phyloP scores from a whole-genome alignment of 2,329 filamentous ascomycete genomes.

The Trichoderma semiorbis region DNA sequence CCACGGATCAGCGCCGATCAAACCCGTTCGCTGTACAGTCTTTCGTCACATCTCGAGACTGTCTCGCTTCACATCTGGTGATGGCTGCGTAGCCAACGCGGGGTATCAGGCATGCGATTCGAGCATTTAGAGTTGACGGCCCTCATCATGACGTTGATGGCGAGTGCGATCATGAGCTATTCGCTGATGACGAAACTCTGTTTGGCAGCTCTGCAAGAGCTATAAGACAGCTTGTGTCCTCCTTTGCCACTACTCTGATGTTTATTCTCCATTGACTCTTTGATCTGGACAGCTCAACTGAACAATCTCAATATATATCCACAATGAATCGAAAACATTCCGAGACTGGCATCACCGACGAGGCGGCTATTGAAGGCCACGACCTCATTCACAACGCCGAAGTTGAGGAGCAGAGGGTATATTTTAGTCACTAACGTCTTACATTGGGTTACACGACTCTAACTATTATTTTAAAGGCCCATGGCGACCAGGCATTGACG shows the following conservation, averaged over 20 bases:
- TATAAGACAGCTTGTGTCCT: conserved; percentile 14
- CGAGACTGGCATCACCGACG: conserved; percentile 27
- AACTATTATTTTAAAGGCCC: background rate
- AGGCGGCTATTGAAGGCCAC: conserved; percentile 32
- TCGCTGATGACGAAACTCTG: conserved; percentile 2
- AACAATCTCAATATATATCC: background rate
- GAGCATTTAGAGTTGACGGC: background rate
- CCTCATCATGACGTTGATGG: conserved; percentile 17
- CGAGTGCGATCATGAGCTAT: conserved; percentile 1
- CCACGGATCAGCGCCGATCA: conserved; percentile 1
- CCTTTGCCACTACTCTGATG: background rate
- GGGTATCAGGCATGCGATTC: conserved; percentile 10
- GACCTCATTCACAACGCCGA: conserved; percentile 36
- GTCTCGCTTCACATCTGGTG: conserved; percentile 11
- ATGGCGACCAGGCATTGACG: conserved; percentile 18
- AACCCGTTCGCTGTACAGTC: background rate
- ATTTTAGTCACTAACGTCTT: too few relatives aligned
- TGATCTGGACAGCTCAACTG: background rate
- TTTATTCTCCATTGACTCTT: background rate
- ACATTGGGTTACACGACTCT: background rate
- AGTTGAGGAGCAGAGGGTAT: conserved; percentile 30
- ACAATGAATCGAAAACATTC: conserved; percentile 7
- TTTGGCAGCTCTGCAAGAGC: background rate
- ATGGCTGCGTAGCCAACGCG: conserved; percentile 14
- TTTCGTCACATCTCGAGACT: background rate